phyloP scores from a whole-genome alignment of 345 rosid genomes.

The Lepidium aucheri region DNA sequence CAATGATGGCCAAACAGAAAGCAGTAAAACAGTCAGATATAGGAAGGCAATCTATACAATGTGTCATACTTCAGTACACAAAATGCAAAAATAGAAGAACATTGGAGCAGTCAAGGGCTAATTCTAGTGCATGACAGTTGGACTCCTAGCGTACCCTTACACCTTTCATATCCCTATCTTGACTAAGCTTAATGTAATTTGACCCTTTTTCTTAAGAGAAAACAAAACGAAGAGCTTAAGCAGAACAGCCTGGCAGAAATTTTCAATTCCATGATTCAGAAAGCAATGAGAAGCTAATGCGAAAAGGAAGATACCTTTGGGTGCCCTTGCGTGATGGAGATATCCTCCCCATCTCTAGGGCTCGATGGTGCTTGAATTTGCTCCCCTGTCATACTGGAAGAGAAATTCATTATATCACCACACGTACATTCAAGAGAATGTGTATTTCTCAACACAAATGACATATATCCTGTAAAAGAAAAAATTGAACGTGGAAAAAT shows the following conservation, averaged over 20 bases:
- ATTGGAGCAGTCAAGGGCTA: constrained; percentile 1
- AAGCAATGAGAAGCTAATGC: not conserved
- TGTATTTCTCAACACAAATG: constrained; percentile 5
- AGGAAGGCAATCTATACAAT: constrained; percentile 4
- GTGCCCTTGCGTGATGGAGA: constrained; percentile 42
- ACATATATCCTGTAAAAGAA: not conserved
- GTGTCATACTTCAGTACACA: not conserved
- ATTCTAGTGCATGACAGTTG: constrained; percentile 12
- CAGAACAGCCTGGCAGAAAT: not conserved
- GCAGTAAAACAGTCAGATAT: not conserved
- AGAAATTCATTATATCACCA: constrained; percentile 25
- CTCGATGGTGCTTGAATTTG: constrained; percentile 77
- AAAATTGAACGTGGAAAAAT: not conserved
- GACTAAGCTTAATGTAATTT: constrained; percentile 4
- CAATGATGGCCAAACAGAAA: constrained; percentile 3
- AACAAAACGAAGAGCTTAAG: not conserved
- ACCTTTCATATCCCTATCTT: not conserved
- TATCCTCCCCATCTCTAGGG: constrained; percentile 85
- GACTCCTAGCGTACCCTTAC: not conserved
- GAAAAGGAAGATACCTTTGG: constrained; percentile 42
- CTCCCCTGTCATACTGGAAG: constrained; percentile 90
- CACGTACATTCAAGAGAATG: constrained; percentile 8
- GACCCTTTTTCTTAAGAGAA: not conserved
- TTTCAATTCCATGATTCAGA: not conserved
- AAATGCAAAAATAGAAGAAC: not conserved